These are phyloP conservation scores for Cytospora leucostoma DNA, from an alignment of 2,329 filamentous ascomycete species.

Conservation along the genomic window DNA sequence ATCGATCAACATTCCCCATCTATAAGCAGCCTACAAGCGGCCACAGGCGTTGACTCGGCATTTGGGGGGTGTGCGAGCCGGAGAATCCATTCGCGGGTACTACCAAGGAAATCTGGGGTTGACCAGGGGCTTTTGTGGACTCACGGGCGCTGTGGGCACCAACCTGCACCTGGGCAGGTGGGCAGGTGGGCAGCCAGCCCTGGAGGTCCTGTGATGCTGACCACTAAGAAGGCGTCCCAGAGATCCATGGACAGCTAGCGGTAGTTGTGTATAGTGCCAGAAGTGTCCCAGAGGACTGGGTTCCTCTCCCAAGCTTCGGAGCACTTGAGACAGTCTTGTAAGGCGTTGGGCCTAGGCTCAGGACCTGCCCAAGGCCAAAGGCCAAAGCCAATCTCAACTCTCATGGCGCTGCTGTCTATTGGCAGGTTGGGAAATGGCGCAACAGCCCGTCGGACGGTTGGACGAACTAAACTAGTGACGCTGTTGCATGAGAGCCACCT, in stretches of 20 bases:
- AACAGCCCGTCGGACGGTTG: background rate
- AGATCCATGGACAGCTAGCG: too few species aligned
- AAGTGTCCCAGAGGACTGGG: slow-evolving; percentile 5
- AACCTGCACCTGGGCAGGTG: too few species aligned
- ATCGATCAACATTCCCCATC: background rate
- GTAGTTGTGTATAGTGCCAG: too few species aligned
- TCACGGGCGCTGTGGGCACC: slow-evolving; percentile 17
- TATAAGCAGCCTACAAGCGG: background rate
- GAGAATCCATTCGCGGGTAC: slow-evolving; percentile 22
- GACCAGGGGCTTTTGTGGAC: slow-evolving; percentile 19
- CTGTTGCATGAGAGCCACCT: slow-evolving; percentile 3
- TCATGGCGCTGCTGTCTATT: slow-evolving; percentile 5
- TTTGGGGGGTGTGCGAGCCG: slow-evolving; percentile 22
- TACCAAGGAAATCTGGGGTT: slow-evolving; percentile 28
- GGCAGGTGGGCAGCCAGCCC: too few species aligned
- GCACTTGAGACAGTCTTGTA: too few species aligned
- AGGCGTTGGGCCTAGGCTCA: background rate
- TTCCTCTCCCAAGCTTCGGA: too few species aligned
- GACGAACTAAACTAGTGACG: slow-evolving; percentile 11
- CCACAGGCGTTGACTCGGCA: background rate
- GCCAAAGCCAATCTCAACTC: background rate
- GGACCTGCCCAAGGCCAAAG: background rate
- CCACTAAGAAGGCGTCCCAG: background rate
- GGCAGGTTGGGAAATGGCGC: background rate
- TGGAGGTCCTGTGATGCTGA: slow-evolving; percentile 4